Percentiles rank a stretch among this genome's conserved stretches.
phyloP scores from a whole-genome alignment of 805 yeast genomes.

The Candida tallmaniae region DNA sequence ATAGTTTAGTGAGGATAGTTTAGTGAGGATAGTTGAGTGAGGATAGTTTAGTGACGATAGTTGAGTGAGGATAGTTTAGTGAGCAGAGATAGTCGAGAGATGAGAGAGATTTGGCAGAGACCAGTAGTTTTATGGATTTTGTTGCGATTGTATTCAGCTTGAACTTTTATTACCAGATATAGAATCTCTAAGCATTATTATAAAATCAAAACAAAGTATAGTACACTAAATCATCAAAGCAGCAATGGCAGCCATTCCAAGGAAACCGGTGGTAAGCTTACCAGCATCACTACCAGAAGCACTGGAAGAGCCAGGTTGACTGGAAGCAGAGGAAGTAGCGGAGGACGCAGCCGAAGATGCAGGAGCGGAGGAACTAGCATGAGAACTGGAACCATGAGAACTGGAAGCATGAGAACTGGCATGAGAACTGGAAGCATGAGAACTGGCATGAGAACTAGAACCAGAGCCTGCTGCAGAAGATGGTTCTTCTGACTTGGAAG shows the following conservation, averaged over 20 bases:
- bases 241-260: constrained; percentile 5
- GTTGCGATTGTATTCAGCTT: background rate
- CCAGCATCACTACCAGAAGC: constrained; percentile 5
- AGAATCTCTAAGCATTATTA: too few species aligned
- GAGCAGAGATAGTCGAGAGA: too few species aligned
- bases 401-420: background rate
- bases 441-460: constrained; percentile 4
- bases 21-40: too few species aligned
- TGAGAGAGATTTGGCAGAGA: too few species aligned
- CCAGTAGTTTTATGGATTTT: too few species aligned
- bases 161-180: background rate
- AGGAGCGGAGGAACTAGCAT: background rate
- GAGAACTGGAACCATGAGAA: background rate
- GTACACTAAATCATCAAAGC: constrained; percentile 5
- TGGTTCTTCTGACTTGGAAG: constrained; percentile 16
- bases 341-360: constrained; percentile 1
- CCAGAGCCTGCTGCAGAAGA: constrained; percentile 10
- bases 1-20: too few species aligned
- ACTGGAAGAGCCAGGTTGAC: background rate
- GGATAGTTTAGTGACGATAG: too few species aligned
- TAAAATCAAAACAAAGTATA: too few species aligned
- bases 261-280: constrained; percentile 5
- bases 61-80: too few species aligned
- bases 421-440: background rate
- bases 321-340: constrained; percentile 6